Evolutionary conservation across 768 basidiomycete genomes (phyloP).

Genomic region (Mycena leptocephala): DNA sequence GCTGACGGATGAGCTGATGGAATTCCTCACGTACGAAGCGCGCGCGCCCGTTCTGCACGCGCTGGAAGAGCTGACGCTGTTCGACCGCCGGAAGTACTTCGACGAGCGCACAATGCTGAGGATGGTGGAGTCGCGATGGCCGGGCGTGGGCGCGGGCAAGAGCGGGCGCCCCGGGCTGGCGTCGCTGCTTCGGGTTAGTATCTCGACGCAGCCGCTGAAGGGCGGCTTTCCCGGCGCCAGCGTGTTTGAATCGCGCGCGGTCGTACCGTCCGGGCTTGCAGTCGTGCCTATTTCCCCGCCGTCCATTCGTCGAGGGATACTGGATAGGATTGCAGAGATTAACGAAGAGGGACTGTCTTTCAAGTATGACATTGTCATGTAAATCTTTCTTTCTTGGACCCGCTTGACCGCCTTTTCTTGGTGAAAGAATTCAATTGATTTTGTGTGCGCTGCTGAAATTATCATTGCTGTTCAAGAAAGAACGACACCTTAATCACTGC

Average conservation of each 20-base stretch:
- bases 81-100: not conserved
- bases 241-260: not conserved
- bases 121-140: constrained; percentile 13
- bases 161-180: too few species aligned
- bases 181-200: not conserved
- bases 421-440: too few species aligned
- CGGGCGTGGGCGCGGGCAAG: not conserved
- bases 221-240: not conserved
- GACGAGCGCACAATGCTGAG: not conserved
- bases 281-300: not conserved
- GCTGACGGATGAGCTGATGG: not conserved
- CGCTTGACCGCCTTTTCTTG: too few species aligned
- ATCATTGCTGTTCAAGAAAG: too few species aligned
- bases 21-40: not conserved
- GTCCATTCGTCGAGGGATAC: not conserved
- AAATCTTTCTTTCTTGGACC: not conserved
- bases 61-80: not conserved
- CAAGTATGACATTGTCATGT: not conserved
- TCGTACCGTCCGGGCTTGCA: not conserved
- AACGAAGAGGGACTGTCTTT: not conserved
- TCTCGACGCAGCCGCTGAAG: not conserved
- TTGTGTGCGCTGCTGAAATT: too few species aligned
- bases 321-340: constrained; percentile 3
- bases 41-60: not conserved
- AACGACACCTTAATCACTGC: too few species aligned